A percentile compares a stretch with the other conserved stretches of the same genome.
These are phyloP conservation scores for Stenogyne calaminthoides DNA, from an alignment of 305 asterid species.

Conservation along the genomic window DNA sequence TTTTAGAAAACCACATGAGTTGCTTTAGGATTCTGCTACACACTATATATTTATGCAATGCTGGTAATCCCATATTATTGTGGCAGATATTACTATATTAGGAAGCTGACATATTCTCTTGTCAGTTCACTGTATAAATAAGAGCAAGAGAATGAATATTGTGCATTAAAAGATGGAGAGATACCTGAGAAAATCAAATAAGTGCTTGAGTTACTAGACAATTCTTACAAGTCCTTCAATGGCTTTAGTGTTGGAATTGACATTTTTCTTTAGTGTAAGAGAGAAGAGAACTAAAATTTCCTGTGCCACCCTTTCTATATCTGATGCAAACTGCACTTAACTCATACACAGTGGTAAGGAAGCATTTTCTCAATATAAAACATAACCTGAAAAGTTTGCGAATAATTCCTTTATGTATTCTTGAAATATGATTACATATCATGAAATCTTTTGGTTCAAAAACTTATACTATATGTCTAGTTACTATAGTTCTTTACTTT, in stretches of 20 bases:
- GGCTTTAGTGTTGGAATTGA: not conserved
- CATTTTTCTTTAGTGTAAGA: constrained; percentile 12
- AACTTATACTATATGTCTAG: constrained; percentile 18
- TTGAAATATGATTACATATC: constrained; percentile 18
- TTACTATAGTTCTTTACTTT: constrained; percentile 21
- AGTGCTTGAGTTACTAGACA: constrained; percentile 25
- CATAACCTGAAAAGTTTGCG: not conserved
- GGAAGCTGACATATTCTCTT: not conserved
- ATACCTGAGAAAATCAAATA: constrained; percentile 18
- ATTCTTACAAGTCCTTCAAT: constrained; percentile 21
- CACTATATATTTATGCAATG: not conserved
- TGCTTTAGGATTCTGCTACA: constrained; percentile 21
- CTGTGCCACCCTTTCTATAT: not conserved
- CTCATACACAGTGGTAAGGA: constrained; percentile 3
- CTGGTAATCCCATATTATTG: not conserved
- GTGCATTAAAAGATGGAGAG: constrained; percentile 8
- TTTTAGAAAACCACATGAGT: constrained; percentile 20
- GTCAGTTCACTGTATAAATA: not conserved
- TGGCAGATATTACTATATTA: constrained; percentile 15
- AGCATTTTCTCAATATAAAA: not conserved
- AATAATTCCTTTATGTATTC: not conserved
- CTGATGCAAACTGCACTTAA: constrained; percentile 6
- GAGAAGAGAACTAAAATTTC: not conserved
- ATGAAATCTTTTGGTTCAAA: constrained; percentile 25
- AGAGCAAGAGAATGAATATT: not conserved